Evolutionary conservation across 208 protist species (phyloP), one percentile per base, ranked within the genome.

Genomic region (Acanthamoeba polyphaga): DNA sequence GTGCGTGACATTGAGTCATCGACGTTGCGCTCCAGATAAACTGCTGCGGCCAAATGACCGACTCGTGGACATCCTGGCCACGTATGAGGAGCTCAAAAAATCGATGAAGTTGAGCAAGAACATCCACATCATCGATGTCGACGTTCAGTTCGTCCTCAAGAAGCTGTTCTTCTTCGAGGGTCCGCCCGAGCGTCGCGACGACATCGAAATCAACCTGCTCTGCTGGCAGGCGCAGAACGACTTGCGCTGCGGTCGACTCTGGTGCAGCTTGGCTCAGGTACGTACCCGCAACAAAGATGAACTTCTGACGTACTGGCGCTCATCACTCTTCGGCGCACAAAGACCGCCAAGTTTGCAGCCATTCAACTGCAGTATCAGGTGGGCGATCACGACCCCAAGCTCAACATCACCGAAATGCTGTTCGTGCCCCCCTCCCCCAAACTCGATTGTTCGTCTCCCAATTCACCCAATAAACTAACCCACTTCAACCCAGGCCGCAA

Each of bases 21-120:
- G 22, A 34, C n/a, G 9, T 32, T 32, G 1, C 13, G 15, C 8
- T 8, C 43, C 55, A 68, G 82, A 66, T 38, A 66, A 89, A 64
- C 55, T 66, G 53, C 32, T 68, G 53, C 82, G 82, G 64, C 55
- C 55, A 7, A 46, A 19, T 0, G 82, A 66, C 7, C 49, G 82
- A 46, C 82, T 89, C 12, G 53, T 66, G n/a, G 82, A 89, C 51
- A 89, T 66, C 0, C 34, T 89, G 46, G 82, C 82, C n/a, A 89
- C 49, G 9, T 89, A 89, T 22, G 82, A 89, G 82, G 53, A 68
- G 32, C 49, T 89, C 27, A 89, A 89, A 27, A 89, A 89, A n/a
- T 89, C 82, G 53, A 34, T 89, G n/a, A 89, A 89, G 29, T 10
- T 89, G 51, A 89, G 55, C 53, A 66, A 66, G 34, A 58, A 60